A percentile compares a stretch with the other conserved stretches of the same genome.
phyloP scores from a whole-genome alignment of 345 rosid species.

The Dipteronia sinensis region DNA sequence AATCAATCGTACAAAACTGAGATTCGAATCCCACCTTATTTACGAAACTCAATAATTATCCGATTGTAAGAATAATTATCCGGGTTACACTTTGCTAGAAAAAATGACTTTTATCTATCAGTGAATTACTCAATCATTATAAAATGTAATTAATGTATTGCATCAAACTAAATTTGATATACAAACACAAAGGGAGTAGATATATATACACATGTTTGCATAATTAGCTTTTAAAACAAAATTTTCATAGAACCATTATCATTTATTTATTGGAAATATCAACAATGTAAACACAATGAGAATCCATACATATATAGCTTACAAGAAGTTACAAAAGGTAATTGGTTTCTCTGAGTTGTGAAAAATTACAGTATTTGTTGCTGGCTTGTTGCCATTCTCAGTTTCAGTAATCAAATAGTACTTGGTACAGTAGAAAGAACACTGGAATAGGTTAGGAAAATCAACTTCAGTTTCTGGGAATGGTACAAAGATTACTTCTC shows the following conservation, averaged over 20 bases:
- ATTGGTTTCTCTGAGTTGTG: background rate
- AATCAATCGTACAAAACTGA: too few relatives aligned
- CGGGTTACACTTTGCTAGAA: too few relatives aligned
- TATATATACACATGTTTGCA: too few relatives aligned
- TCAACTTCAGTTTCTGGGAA: constrained; percentile 5
- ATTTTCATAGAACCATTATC: too few relatives aligned
- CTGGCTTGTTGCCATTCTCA: constrained; percentile 1
- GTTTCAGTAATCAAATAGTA: background rate
- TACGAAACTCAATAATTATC: too few relatives aligned
- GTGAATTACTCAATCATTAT: too few relatives aligned
- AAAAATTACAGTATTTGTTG: background rate
- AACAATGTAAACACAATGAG: background rate
- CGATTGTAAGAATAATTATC: too few relatives aligned
- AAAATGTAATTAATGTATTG: too few relatives aligned
- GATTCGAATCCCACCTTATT: background rate
- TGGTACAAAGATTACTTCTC: background rate
- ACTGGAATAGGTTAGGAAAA: background rate
- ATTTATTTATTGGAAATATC: background rate
- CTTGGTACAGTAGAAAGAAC: background rate
- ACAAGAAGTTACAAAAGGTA: constrained; percentile 1
- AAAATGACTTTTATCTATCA: too few relatives aligned
- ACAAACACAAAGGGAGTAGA: too few relatives aligned
- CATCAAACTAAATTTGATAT: too few relatives aligned
- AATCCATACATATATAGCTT: background rate
- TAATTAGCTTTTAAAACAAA: too few relatives aligned